These are phyloP conservation scores for Clonostachys sp. DNA, from an alignment of 2,329 filamentous ascomycete species.

Conservation along the genomic window DNA sequence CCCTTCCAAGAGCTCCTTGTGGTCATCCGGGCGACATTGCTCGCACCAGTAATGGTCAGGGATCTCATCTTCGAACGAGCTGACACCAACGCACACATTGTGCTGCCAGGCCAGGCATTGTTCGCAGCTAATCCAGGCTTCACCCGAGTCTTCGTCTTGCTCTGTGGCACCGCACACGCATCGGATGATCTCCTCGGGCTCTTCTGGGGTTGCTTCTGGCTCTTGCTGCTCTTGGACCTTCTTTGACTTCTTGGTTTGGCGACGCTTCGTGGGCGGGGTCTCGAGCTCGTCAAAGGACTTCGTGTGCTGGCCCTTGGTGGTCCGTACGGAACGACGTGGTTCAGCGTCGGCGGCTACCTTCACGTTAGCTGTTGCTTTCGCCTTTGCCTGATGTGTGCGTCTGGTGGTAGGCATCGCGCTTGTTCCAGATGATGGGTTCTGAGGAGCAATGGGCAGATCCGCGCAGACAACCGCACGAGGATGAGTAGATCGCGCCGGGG, in stretches of 20 bases:
- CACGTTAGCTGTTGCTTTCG: conserved; percentile 11
- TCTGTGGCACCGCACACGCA: conserved; percentile 89
- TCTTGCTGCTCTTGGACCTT: conserved; percentile 58
- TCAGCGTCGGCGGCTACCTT: conserved; percentile 52
- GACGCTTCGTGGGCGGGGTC: conserved; percentile 46
- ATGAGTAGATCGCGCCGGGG: background rate
- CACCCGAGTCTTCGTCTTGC: conserved; percentile 78
- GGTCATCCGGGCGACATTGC: conserved; percentile 77
- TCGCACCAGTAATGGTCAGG: conserved; percentile 91
- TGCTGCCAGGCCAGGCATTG: conserved; percentile 93
- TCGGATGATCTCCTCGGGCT: conserved; percentile 69
- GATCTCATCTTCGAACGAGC: conserved; percentile 70
- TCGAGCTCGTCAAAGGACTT: conserved; percentile 81
- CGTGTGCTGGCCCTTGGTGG: conserved; percentile 93
- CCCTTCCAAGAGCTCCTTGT: conserved; percentile 74
- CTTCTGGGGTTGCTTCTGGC: conserved; percentile 43
- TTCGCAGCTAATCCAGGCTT: conserved; percentile 96
- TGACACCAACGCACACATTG: conserved; percentile 89
- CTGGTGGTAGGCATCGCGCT: background rate
- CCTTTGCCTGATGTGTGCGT: background rate
- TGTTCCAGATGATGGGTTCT: background rate
- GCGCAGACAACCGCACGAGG: no score
- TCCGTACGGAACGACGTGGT: conserved; percentile 88
- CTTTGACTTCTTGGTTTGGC: conserved; percentile 43
- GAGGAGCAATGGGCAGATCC: background rate